phyloP scores from a whole-genome alignment of 2,329 filamentous ascomycete species.

The Aspergillus costaricaensis region DNA sequence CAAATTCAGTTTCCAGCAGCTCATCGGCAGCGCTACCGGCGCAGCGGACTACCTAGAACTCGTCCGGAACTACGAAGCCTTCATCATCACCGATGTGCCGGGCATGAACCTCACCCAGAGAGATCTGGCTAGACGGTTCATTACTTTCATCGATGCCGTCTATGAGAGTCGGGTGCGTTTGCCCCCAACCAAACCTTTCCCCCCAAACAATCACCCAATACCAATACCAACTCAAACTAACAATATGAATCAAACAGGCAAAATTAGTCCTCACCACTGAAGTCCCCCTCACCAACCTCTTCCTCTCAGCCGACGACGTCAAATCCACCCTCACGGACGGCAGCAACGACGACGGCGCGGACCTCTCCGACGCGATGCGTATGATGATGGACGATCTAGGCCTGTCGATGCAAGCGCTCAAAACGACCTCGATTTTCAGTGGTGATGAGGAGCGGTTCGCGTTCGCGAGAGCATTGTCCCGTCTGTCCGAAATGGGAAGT shows the following conservation, averaged over 20 bases:
- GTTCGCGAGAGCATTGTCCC: constrained; percentile 82
- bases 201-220: neutral
- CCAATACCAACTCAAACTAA: neutral
- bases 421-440: constrained; percentile 82
- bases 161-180: constrained; percentile 69
- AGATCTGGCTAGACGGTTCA: constrained; percentile 88
- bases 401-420: constrained; percentile 79
- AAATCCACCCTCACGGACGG: constrained; percentile 57
- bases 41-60: constrained; percentile 96
- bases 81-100: constrained; percentile 87
- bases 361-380: constrained; percentile 70
- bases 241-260: constrained; percentile 56
- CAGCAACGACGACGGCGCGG: constrained; percentile 47
- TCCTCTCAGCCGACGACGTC: constrained; percentile 73
- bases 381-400: constrained; percentile 86
- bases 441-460: constrained; percentile 97
- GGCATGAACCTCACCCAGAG: constrained; percentile 85
- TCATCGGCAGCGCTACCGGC: constrained; percentile 84
- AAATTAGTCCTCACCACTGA: constrained; percentile 92
- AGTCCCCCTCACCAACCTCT: constrained; percentile 81
- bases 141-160: constrained; percentile 95
- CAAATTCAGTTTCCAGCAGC: constrained; percentile 88
- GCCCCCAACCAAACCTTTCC: neutral
- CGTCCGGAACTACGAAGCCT: constrained; percentile 84
- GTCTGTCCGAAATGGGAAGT: constrained; percentile 90